These are phyloP conservation scores for Acacia confusa DNA, from an alignment of 306 rosid species.

Conservation along the genomic window DNA sequence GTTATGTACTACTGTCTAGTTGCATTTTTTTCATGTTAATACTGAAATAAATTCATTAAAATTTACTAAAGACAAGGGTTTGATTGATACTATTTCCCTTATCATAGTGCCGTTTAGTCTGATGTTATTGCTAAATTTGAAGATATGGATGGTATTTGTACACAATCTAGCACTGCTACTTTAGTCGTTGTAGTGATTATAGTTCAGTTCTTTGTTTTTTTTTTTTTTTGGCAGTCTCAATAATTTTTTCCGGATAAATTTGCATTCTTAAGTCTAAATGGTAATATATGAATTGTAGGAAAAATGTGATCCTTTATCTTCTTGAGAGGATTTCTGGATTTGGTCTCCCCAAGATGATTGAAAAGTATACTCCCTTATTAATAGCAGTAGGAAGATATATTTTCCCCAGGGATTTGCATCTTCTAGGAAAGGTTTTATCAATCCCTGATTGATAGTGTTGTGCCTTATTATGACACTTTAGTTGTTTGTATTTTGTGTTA, in stretches of 20 bases:
- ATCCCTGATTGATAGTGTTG: not conserved
- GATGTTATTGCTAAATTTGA: constrained; percentile 13
- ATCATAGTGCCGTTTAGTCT: not conserved
- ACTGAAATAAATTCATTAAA: not conserved
- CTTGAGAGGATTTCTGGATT: constrained; percentile 22
- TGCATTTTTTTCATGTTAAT: not conserved
- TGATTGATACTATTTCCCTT: constrained; percentile 2
- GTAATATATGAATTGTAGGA: constrained; percentile 16
- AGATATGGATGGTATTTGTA: not conserved
- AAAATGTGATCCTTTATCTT: not conserved
- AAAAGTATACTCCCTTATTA: not conserved
- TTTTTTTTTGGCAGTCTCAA: not conserved
- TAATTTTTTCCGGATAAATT: not conserved
- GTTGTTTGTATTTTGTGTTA: not conserved
- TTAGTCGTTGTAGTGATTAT: not conserved
- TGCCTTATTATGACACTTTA: not conserved
- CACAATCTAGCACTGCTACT: not conserved
- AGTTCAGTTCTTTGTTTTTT: not conserved
- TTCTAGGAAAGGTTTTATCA: constrained; percentile 4
- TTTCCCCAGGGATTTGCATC: not conserved
- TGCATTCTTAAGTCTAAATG: not conserved
- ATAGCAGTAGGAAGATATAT: not conserved
- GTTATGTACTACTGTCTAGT: not conserved
- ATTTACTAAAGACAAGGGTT: constrained; percentile 13
- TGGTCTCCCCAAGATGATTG: not conserved